phyloP scores from a whole-genome alignment of 495 filamentous ascomycete species.

The Lichenothelia convexa region DNA sequence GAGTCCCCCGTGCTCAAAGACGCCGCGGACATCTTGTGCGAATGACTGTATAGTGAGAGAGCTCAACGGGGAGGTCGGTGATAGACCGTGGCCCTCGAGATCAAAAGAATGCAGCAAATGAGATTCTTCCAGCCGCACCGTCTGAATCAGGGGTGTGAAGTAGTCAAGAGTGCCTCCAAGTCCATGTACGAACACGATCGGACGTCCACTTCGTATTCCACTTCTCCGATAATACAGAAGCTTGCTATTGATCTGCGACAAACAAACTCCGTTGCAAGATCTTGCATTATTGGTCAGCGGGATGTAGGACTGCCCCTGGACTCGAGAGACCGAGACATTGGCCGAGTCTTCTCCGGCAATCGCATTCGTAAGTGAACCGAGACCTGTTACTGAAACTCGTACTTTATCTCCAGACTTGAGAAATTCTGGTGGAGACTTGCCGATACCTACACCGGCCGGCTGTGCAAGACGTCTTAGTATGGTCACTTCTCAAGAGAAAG shows the following conservation, averaged over 20 bases:
- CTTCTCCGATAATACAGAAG: constrained; percentile 21
- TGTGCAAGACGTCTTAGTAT: not conserved
- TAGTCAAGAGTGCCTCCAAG: constrained; percentile 26
- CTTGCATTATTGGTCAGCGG: constrained; percentile 15
- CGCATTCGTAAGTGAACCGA: constrained; percentile 28
- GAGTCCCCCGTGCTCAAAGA: constrained; percentile 18
- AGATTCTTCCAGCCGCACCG: constrained; percentile 9
- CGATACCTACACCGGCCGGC: constrained; percentile 35
- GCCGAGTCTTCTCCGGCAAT: constrained; percentile 17
- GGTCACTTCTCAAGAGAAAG: not conserved
- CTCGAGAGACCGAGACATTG: constrained; percentile 11
- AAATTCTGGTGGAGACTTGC: constrained; percentile 27
- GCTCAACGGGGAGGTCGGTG: constrained; percentile 26
- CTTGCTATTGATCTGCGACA: constrained; percentile 29
- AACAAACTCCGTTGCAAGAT: constrained; percentile 15
- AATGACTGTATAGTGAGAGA: constrained; percentile 24
- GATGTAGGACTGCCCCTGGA: constrained; percentile 11
- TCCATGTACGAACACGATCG: constrained; percentile 33
- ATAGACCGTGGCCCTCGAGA: constrained; percentile 36
- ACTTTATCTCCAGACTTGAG: constrained; percentile 28
- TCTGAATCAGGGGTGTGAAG: constrained; percentile 25
- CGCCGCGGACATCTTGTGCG: constrained; percentile 23
- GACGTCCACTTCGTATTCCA: constrained; percentile 8
- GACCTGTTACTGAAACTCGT: constrained; percentile 24
- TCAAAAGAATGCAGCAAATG: constrained; percentile 27